Evolutionary conservation across 2,329 filamentous ascomycete species (phyloP).

Genomic region (Helotiales sp.): DNA sequence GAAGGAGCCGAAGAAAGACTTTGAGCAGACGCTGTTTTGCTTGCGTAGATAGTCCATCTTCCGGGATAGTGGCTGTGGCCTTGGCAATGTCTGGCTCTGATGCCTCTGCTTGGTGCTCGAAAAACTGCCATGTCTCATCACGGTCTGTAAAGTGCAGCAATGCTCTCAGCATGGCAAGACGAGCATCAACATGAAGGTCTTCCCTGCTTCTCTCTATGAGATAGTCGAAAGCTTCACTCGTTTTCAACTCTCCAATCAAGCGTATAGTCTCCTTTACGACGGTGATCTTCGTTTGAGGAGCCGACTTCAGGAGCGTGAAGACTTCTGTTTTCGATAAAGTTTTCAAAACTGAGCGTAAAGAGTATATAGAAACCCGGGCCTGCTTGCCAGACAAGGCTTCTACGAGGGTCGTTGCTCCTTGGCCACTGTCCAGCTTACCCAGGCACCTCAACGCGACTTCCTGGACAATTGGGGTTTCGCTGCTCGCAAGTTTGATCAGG

Average conservation of each 20-base stretch:
- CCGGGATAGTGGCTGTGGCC: conserved; percentile 1
- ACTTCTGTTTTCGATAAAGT: conserved; percentile 1
- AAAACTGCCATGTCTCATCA: conserved; percentile 10
- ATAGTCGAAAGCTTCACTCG: conserved; percentile 8
- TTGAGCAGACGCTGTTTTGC: neutral
- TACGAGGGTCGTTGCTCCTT: conserved; percentile 10
- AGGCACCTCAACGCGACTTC: conserved; percentile 11
- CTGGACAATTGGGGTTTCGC: conserved; percentile 1
- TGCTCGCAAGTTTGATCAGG: conserved; percentile 2
- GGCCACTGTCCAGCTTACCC: conserved; percentile 7
- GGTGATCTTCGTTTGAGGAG: conserved; percentile 15
- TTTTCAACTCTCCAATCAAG: conserved; percentile 15
- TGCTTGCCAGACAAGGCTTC: conserved; percentile 10
- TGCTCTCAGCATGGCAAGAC: conserved; percentile 13
- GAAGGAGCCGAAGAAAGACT: conserved; percentile 5
- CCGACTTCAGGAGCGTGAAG: conserved; percentile 1
- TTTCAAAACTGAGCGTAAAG: conserved; percentile 3
- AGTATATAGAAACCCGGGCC: conserved; percentile 16
- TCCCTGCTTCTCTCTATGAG: conserved; percentile 5
- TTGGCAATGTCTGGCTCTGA: conserved; percentile 7
- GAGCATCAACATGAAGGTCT: conserved; percentile 11
- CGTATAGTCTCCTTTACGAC: conserved; percentile 16
- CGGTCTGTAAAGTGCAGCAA: conserved; percentile 5
- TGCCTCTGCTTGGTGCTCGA: conserved; percentile 2
- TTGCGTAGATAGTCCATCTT: neutral